Evolutionary conservation across 148 eudicot species (phyloP), one percentile per base, ranked within the genome.

Genomic region (Pouteria glomerata): DNA sequence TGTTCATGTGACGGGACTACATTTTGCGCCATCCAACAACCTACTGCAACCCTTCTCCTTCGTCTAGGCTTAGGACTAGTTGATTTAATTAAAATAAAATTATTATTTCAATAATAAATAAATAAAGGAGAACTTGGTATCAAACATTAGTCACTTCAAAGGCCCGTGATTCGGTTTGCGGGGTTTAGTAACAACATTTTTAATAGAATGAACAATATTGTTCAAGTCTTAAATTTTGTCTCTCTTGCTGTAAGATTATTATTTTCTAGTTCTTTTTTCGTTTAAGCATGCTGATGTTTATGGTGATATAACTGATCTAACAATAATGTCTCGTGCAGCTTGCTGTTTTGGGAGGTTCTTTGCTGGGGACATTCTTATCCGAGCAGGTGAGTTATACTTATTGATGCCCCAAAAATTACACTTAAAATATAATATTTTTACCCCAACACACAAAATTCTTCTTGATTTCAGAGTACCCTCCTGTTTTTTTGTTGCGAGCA

Each of bases 281-380:
- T 41, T 6, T 45, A 47, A 60, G 35, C 19, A 26, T 29, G 45
- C 47, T 30, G 66, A 50, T 47, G 31, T 30, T 51, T 41, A 11
- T 7, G 26, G 21, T 72, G 57, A 42, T 48, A 23, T 39, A 29
- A 39, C 71, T 75, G 50, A 60, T 52, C 52, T 35, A 48, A n/a
- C 47, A 48, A 56, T n/a, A 69, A 66, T 72, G 14, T 59, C 75
- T 11, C 50, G 29, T 81, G 88, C 96, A 96, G 99, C 85, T 96
- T 76, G 99, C 99, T 74, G 99, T 96, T 37, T 78, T 89, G 12
- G 99, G 97, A 47, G 99, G 97, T 39, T 92, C 99, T 62, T 79
- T 96, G 68, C 83, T 96, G 21, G 99, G 99, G 42, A 85, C 84
- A 77, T 88, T 89, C 83, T 82, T 96, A 72, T 96, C 99, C 8